Evolutionary conservation across 2,329 filamentous ascomycete genomes (phyloP), one percentile per base, ranked within the genome.

Genomic region (Fusarium sp.): DNA sequence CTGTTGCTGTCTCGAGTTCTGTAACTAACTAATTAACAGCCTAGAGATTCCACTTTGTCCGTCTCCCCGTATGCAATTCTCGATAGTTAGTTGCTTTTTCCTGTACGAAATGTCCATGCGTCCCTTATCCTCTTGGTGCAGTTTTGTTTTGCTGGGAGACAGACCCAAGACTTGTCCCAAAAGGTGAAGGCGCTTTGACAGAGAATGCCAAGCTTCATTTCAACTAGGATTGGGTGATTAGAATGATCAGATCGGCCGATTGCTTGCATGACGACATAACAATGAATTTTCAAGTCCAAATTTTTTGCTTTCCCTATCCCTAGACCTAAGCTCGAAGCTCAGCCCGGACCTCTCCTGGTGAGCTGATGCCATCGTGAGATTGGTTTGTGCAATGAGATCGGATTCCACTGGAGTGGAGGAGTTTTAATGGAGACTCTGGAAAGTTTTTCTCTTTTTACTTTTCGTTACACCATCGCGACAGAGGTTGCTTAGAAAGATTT

Each of bases 311-410:
- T 37, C 18, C 18, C 55, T 37, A 59, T 63, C 55, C 23, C 42
- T 59, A 25, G 50, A 55, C 45, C 61, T 58, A 54, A 46, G 59
- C 62, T 47, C 54, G 28, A 57, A 49, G 56, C 58, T 54, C 55
- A 59, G 59, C 43, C 54, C 23, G 23, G 49, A 10, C 41, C 20
- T 34, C 23, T 51, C 48, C 63, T 64, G 49, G 60, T 70, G 61
- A 62, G 46, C 56, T 75, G 71, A 73, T 75, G 73, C 68, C 68
- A 74, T 75, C 69, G 65, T 67, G 64, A 74, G 72, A 74, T 68
- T 74, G 71, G 71, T 67, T 74, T 74, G 65, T 70, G 67, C 60
- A 51, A 64, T 66, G 56, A 69, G 60, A 61, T 59, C 55, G 42
- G 37, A 67, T 58, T 69, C 57, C 47, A 59, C 57, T 48, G 30